Percentiles rank a stretch among this genome's conserved stretches.
Evolutionary conservation across 805 yeast genomes (phyloP).

Genomic region (Candida sanyiensis): DNA sequence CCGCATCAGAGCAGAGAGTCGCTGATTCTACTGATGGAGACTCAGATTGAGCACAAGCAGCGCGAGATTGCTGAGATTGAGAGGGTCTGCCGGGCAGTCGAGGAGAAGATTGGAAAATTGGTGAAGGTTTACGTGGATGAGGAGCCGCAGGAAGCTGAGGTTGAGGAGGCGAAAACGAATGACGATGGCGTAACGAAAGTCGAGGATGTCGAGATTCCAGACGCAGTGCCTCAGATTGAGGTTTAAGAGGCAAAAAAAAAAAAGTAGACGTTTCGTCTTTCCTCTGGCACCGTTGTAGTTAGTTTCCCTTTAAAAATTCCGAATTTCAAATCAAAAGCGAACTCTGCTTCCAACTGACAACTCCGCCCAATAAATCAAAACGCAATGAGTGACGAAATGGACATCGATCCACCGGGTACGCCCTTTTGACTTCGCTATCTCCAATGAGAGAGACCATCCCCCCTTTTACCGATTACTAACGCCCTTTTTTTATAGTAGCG

Average conservation of each 20-base stretch:
- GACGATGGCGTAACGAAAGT: too few relatives aligned
- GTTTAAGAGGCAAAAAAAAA: not conserved
- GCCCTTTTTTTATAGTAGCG: too few relatives aligned
- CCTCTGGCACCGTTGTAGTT: too few relatives aligned
- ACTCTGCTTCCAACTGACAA: too few relatives aligned
- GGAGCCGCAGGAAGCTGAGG: slow-evolving; percentile 1
- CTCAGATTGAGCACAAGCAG: slow-evolving; percentile 60
- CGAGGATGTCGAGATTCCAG: too few relatives aligned
- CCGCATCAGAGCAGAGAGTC: slow-evolving; percentile 95
- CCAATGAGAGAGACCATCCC: too few relatives aligned
- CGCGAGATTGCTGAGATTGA: slow-evolving; percentile 43
- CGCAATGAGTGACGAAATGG: slow-evolving; percentile 23
- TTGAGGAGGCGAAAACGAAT: too few relatives aligned
- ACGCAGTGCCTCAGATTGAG: not conserved
- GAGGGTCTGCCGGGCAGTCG: slow-evolving; percentile 36
- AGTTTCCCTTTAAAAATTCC: too few relatives aligned
- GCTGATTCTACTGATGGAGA: slow-evolving; percentile 64
- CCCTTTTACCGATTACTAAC: too few relatives aligned
- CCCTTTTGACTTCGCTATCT: too few relatives aligned
- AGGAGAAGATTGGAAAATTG: slow-evolving; percentile 30
- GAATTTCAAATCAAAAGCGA: too few relatives aligned
- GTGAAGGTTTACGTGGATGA: slow-evolving; percentile 27
- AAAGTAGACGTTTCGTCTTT: too few relatives aligned
- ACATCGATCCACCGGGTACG: slow-evolving; percentile 24
- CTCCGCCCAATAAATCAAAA: not conserved